Evolutionary conservation across 805 yeast species (phyloP).

Genomic region (Metschnikowia proteae): DNA sequence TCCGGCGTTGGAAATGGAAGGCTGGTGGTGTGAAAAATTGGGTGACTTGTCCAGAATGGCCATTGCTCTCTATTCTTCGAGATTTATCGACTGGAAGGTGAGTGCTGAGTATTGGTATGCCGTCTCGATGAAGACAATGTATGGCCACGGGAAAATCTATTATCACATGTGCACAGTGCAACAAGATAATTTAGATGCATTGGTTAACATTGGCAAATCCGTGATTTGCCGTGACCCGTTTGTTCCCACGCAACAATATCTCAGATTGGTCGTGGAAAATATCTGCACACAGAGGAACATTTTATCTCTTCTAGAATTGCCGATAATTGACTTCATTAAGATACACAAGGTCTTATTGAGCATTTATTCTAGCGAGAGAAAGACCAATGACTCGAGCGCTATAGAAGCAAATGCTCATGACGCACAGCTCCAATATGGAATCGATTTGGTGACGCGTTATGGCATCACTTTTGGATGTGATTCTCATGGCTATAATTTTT

Average conservation of each 20-base stretch:
- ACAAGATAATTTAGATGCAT: conserved; percentile 69
- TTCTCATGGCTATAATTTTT: conserved; percentile 59
- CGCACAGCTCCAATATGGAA: conserved; percentile 49
- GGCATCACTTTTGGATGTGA: conserved; percentile 67
- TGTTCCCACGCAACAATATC: conserved; percentile 76
- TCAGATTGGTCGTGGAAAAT: conserved; percentile 74
- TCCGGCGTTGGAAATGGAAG: conserved; percentile 54
- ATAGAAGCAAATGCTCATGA: conserved; percentile 28
- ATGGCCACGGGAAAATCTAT: conserved; percentile 81
- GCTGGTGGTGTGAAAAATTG: conserved; percentile 80
- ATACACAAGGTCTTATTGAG: conserved; percentile 65
- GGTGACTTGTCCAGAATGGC: conserved; percentile 89
- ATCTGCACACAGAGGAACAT: conserved; percentile 63
- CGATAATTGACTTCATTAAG: conserved; percentile 58
- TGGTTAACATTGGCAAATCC: conserved; percentile 74
- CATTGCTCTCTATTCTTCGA: conserved; percentile 74
- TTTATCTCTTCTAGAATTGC: conserved; percentile 55
- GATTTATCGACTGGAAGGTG: conserved; percentile 80
- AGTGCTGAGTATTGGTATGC: conserved; percentile 83
- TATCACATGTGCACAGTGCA: conserved; percentile 88
- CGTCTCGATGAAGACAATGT: conserved; percentile 65
- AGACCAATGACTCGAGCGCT: conserved; percentile 2
- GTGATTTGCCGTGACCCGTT: conserved; percentile 80
- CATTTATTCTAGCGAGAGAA: conserved; percentile 28
- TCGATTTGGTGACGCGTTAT: conserved; percentile 60